Base-by-base conservation (phyloP, 2,329 filamentous ascomycete species). In the Neopestalotiopsis rosae region DNA sequence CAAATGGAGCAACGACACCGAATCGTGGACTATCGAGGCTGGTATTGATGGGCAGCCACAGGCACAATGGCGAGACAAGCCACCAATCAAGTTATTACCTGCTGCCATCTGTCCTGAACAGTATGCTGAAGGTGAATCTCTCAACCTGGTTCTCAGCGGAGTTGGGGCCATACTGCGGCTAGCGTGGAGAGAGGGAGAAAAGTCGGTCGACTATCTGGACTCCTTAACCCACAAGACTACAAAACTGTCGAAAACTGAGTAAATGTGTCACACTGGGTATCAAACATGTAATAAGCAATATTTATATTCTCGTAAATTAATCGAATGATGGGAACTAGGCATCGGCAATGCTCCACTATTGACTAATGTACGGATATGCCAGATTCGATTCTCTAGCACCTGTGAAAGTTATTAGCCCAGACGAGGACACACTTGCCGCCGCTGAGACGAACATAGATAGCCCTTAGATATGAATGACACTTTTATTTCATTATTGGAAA, bases 11-110 rank as follows among this genome's bases (percentile, higher is more conserved):
- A 40, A 30, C 32, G 30, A 52, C 4, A 57, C 28, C 3, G 49
- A 66, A 28, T 17, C 14, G 5, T 66, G 64, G 64, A 66, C 64
- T 17, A 58, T 66, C 14, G 64, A 66, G 5, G 64, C 64, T 13
- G 64, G n/a, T n/a, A 10, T 2, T 17, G 64, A 58, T 38, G 45
- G 64, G 7, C 45, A 66, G 14, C 64, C 64, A 13, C 49, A 66
- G 30, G 49, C 30, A 28, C 64, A 45, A 30, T 66, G 64, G 64
- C 45, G 64, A 12, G 14, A 66, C 14, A 57, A 3, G 13, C 28
- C 13, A 30, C 64, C 64, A 38, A n/a, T 57, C 28, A 58, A 24
- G 42, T 28, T 66, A 28, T 20, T 59, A 7, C 49, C 64, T 57
- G 64, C 64, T 9, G 49, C 64, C 30, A 66, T 66, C 7, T 66